Evolutionary conservation across 345 rosid genomes (phyloP), one percentile per base, ranked within the genome.

Genomic region (Passiflora organensis): DNA sequence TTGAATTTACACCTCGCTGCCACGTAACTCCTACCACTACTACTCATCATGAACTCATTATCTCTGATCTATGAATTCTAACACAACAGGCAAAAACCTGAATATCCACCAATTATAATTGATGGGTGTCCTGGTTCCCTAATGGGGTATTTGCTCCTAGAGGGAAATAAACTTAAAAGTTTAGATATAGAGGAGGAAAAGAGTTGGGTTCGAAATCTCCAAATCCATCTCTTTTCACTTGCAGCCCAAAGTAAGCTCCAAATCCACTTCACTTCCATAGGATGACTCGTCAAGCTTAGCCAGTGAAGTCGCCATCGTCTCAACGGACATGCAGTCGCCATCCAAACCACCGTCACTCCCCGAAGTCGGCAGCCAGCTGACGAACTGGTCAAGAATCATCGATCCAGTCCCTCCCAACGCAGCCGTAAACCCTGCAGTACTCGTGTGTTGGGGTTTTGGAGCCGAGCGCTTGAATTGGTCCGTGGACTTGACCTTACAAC

Each of bases 221-320:
- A 72, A 34, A 13, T 56, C 72, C 46, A 67, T 32, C 14, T 70
- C 60, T 23, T 41, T 48, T 10, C n/a, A n/a, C n/a, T n/a, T n/a
- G n/a, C 3, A 28, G 34, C 34, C 34, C 34, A 78, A 49, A 4
- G 64, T 66, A 62, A 78, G 51, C 43, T 71, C 73, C 14, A 73
- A 28, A 13, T 56, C 70, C 43, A 67, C 34, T 13, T 70, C 61
- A 21, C 46, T 44, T 10, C 54, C 72, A 3, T 59, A 64, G 38
- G 42, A 62, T 23, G 43, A 51, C 14, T 66, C 71, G 10, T 61
- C 57, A 37, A 56, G 23, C 59, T 46, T 47, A 2, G 61, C 59
- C 20, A 59, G 39, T 37, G 70, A 62, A 32, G 68, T 66, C 70
- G 59, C 79, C 43, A 58, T 75, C 0, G 77, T 65, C 66, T 68